Evolutionary conservation across 768 basidiomycete species (phyloP), one percentile per base, ranked within the genome.

Genomic region (Boletus barrowsii): DNA sequence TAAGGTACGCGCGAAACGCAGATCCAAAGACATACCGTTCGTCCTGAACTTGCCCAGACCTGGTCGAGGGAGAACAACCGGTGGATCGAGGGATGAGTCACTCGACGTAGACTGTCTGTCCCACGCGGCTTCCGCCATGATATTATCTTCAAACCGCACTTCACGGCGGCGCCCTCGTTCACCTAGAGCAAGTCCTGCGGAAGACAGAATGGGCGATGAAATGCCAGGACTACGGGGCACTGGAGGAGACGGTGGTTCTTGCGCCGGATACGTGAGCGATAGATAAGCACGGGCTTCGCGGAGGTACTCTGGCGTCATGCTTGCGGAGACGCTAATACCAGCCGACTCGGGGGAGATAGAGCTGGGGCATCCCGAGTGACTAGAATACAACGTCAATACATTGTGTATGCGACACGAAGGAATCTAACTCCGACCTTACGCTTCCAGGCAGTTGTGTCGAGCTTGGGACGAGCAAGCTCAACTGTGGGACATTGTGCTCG

Each of bases 341-440:
- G 70, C 70, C 0, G 69, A 70, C 50, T 70, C 70, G 7, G 68
- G 68, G 8, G 69, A 72, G 41, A 72, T 67, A 11, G 68, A 67
- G 18, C 69, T 70, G 2, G 66, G 67, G 29, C 51, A 67, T 18
- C 42, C 60, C n/a, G 60, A 68, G 42, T 58, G 54, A 43, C 69
- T 70, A 56, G 10, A 30, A 50, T 29, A 41, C 22, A 15, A 18
- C 3, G 20, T 64, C 10, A 68, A 29, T 22, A 43, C 15, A 17
- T 42, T 40, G 5, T 47, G 17, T 33, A 13, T 15, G 30, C 17
- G n/a, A 53, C 17, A 9, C n/a, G 18, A 43, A 48, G 36, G 18
- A 36, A 53, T 36, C 20, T 42, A 29, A 37, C 20, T 41, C 53
- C 20, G 18, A 60, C 69, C 56, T 62, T 63, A 47, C 48, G 14